Percentiles rank a stretch among this genome's conserved stretches.
phyloP scores from a whole-genome alignment of 345 rosid species.

The Lumnitzera littorea region DNA sequence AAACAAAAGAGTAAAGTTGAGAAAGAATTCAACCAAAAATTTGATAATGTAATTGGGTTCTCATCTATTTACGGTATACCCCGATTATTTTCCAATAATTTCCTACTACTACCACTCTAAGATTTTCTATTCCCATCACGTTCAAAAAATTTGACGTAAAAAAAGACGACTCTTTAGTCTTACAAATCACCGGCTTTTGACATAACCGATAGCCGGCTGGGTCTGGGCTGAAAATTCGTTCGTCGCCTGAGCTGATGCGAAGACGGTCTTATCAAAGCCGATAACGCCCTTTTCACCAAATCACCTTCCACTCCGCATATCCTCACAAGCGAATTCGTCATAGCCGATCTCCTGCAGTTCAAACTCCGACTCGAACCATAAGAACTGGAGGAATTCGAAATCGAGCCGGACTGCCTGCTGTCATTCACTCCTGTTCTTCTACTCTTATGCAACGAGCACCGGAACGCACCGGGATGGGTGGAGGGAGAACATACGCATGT shows the following conservation, averaged over 20 bases:
- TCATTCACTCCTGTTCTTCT: neutral
- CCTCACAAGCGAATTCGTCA: conserved; percentile 56
- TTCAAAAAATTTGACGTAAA: neutral
- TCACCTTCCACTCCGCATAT: conserved; percentile 65
- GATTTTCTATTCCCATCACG: too few species aligned
- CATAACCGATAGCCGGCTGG: conserved; percentile 44
- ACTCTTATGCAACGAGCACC: conserved; percentile 41
- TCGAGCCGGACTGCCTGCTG: neutral
- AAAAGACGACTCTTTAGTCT: neutral
- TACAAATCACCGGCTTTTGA: conserved; percentile 21
- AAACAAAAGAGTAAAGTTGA: too few species aligned
- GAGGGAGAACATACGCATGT: conserved; percentile 53
- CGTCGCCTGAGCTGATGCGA: conserved; percentile 51
- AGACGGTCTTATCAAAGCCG: conserved; percentile 53
- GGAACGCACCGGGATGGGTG: conserved; percentile 45
- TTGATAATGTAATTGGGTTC: too few species aligned
- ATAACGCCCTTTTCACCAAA: conserved; percentile 44
- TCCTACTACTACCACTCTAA: too few species aligned
- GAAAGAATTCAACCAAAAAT: too few species aligned
- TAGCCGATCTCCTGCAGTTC: conserved; percentile 46
- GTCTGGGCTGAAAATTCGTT: conserved; percentile 32
- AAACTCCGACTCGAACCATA: conserved; percentile 23
- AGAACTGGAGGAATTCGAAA: conserved; percentile 6
- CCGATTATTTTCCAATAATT: too few species aligned
- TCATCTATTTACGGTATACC: too few species aligned